Conservation (phyloP, 2,329 filamentous ascomycete species). For the Myriangium duriaei region DNA sequence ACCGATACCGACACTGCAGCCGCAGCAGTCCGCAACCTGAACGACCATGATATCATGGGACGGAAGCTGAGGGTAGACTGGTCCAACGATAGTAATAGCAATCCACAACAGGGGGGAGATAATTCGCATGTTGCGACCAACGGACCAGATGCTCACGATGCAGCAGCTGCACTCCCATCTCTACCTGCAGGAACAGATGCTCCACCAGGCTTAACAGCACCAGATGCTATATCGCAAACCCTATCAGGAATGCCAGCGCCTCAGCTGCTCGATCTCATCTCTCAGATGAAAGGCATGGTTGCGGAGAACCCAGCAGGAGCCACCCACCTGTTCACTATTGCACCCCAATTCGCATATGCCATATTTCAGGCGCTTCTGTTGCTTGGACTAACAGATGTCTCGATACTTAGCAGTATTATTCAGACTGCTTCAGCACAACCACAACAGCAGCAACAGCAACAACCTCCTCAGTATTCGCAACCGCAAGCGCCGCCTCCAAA, state of each 20-base stretch:
- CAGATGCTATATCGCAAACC: slow-evolving; percentile 85
- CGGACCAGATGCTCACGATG: slow-evolving; percentile 33
- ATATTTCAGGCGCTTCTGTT: slow-evolving; percentile 89
- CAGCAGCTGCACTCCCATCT: slow-evolving; percentile 51
- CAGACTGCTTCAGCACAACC: slow-evolving; percentile 39
- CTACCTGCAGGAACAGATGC: slow-evolving; percentile 77
- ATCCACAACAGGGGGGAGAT: slow-evolving; percentile 24
- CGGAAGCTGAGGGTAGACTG: slow-evolving; percentile 92
- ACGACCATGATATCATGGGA: slow-evolving; percentile 91
- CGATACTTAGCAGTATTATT: slow-evolving; percentile 68
- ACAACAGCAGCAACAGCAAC: slow-evolving; percentile 20
- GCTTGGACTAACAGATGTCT: slow-evolving; percentile 82
- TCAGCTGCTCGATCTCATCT: slow-evolving; percentile 84
- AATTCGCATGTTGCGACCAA: slow-evolving; percentile 22
- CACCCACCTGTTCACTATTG: slow-evolving; percentile 73
- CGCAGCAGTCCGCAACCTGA: slow-evolving; percentile 86
- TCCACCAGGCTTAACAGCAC: slow-evolving; percentile 67
- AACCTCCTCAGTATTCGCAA: slow-evolving; percentile 14
- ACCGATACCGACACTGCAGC: slow-evolving; percentile 84
- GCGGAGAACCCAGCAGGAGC: slow-evolving; percentile 69
- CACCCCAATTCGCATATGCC: slow-evolving; percentile 85
- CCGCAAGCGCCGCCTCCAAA: slow-evolving; percentile 18
- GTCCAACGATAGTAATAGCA: slow-evolving; percentile 75
- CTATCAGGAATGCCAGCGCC: slow-evolving; percentile 74
- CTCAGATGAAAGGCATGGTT: slow-evolving; percentile 88